Evolutionary conservation across 495 filamentous ascomycete species (phyloP), one percentile per base, ranked within the genome.

Genomic region (Annulohypoxylon stygium): DNA sequence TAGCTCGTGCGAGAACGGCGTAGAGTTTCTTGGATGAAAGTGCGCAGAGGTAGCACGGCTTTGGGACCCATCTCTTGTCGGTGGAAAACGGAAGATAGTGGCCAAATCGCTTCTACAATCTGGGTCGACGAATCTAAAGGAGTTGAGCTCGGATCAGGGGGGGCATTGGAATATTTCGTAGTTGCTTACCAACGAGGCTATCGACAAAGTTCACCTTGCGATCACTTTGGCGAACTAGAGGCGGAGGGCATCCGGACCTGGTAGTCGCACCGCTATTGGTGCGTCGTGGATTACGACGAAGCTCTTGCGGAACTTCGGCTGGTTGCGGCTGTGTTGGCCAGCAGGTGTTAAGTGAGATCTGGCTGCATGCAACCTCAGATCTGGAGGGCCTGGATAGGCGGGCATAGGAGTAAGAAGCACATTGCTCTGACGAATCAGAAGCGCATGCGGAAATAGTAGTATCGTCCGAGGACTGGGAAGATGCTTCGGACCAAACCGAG

Each of bases 51-150:
- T 69, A 99, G 86, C 62, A 98, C 93, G 16, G 91, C 91, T 74
- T 91, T 87, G 60, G 80, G 83, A 12, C 88, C 86, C 66, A 81
- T 76, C 39, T 90, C 88, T 55, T 82, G 84, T 68, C 88, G 85
- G 70, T 86, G 86, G 33, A 86, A 83, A 25, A 89, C 85, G 57
- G 86, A 89, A 12, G 92, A 91, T 2, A 90, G 83, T n/a, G 97
- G 95, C 96, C 96, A 99, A 74, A 99, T 97, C 33, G 90, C 93
- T 81, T 98, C 95, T 36, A 99, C 95, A 81, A 98, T 97, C 81
- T 98, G 93, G 48, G 96, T 95, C 54, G 95, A 95, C 75, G 95
- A 95, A 87, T 98, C 96, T 99, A 89, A 76, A 80, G 48, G 54
- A 54, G 58, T 73, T 79, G 74, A 79, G 75, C 75, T 62, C 36